phyloP scores from a whole-genome alignment of 805 yeast species.

The Yamadazyma olivae region DNA sequence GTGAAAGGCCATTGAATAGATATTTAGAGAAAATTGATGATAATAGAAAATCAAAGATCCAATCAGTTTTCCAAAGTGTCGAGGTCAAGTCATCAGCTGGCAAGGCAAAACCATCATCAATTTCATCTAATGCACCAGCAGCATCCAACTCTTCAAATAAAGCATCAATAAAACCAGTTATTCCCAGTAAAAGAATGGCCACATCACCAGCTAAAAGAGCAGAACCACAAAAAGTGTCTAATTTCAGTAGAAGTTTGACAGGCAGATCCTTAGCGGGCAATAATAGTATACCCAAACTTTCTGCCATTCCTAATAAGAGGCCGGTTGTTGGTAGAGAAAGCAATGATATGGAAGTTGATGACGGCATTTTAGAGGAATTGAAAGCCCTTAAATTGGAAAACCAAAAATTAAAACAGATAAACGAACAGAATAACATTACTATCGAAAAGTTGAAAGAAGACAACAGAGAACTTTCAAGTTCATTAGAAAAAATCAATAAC shows the following conservation, averaged over 20 bases:
- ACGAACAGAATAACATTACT: conserved; percentile 16
- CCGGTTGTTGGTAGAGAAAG: too few species aligned
- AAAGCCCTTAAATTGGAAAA: conserved; percentile 53
- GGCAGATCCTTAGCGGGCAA: conserved; percentile 35
- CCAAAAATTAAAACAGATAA: conserved; percentile 35
- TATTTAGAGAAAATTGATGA: conserved; percentile 73
- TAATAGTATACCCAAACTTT: conserved; percentile 11
- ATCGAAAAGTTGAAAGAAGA: conserved; percentile 21
- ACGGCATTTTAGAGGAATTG: conserved; percentile 44
- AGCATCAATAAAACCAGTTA: conserved; percentile 16
- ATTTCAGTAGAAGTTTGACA: conserved; percentile 37
- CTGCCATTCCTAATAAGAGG: neutral
- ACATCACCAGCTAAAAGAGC: conserved; percentile 62
- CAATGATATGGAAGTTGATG: conserved; percentile 6
- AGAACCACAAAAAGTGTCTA: conserved; percentile 25
- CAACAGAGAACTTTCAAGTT: conserved; percentile 23
- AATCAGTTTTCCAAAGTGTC: conserved; percentile 53
- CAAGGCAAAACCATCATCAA: conserved; percentile 13
- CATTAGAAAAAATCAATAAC: conserved; percentile 44
- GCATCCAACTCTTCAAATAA: conserved; percentile 55
- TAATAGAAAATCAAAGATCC: conserved; percentile 64
- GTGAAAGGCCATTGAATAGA: conserved; percentile 61
- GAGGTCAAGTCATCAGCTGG: conserved; percentile 40
- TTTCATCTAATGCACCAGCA: conserved; percentile 68
- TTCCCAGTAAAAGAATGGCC: conserved; percentile 70